Conservation (phyloP, 2,329 filamentous ascomycete species). For the Curvularia verruculosa region DNA sequence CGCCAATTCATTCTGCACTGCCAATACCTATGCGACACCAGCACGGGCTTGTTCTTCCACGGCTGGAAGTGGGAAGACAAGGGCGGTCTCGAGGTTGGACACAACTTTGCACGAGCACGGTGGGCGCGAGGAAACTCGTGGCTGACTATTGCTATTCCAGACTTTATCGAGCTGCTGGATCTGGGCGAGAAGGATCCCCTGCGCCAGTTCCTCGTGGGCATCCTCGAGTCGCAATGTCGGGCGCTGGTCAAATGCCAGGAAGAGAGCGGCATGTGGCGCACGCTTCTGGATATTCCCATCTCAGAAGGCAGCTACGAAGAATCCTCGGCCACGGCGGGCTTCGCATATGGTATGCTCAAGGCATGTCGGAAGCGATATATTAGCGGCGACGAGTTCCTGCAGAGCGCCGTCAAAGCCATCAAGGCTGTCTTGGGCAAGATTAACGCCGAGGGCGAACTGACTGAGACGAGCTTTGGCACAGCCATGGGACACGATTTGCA, state of each 20-base stretch:
- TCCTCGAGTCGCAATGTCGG: slow-evolving; percentile 71
- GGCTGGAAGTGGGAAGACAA: slow-evolving; percentile 78
- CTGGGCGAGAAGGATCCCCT: slow-evolving; percentile 66
- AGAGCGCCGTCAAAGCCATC: slow-evolving; percentile 68
- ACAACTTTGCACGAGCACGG: slow-evolving; percentile 62
- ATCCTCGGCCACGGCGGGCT: slow-evolving; percentile 78
- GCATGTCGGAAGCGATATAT: slow-evolving; percentile 73
- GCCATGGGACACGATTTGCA: slow-evolving; percentile 75
- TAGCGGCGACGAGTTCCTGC: slow-evolving; percentile 62
- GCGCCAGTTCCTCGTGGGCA: slow-evolving; percentile 64
- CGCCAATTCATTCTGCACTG: slow-evolving; percentile 78
- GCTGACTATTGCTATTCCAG: slow-evolving; percentile 83
- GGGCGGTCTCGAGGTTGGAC: slow-evolving; percentile 56
- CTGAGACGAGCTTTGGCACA: slow-evolving; percentile 78
- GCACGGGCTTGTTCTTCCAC: slow-evolving; percentile 78
- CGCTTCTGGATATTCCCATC: slow-evolving; percentile 71
- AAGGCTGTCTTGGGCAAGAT: slow-evolving; percentile 71
- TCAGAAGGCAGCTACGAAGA: slow-evolving; percentile 75
- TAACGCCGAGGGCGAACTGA: slow-evolving; percentile 70
- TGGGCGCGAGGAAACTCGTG: slow-evolving; percentile 72
- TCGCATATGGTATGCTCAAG: slow-evolving; percentile 81
- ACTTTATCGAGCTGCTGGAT: slow-evolving; percentile 76
- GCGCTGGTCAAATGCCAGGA: slow-evolving; percentile 68
- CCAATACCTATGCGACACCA: slow-evolving; percentile 76
- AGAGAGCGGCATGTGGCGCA: slow-evolving; percentile 72